Evolutionary conservation across 257 asterid genomes (phyloP), one percentile per base, ranked within the genome.

Genomic region (Dorcoceras hygrometricum): DNA sequence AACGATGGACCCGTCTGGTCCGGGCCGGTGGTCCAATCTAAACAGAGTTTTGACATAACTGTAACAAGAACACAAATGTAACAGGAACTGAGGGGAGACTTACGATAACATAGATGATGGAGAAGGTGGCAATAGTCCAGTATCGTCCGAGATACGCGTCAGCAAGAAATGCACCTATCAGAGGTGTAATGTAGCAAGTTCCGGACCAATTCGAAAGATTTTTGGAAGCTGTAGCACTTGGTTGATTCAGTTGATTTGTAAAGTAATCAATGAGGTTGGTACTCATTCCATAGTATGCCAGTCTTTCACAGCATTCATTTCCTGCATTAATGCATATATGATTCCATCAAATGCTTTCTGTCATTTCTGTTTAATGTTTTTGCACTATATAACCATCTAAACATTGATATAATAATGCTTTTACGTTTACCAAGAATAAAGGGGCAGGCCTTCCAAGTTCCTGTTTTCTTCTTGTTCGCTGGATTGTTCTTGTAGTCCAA

Each of bases 401-500:
- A 29, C 46, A 14, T 34, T 34, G 46, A 34, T 34, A 34, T 10
- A 34, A 28, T 28, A 28, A 24, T 10, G 57, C 23, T 14, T 8
- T 12, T 20, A 29, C 6, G 22, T 20, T 11, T 61, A 88, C 96
- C 96, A 70, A 88, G 60, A 67, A 88, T 88, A 53, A 53, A 88
- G 65, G 93, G 96, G 71, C 96, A 86, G 22, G 96, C 93, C 71
- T 59, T 87, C 95, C 95, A 90, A 62, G 89, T 82, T 34, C 97
- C 97, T 0, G 95, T 87, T 71, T 78, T 72, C 4, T 71, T 82
- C 87, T 77, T 84, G 71, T 86, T 81, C 4, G 95, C 94, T 32
- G 91, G 97, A 29, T 82, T 78, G 6, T 78, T 76, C 16, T 65
- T 80, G 81, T 70, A 81, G 74, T 90, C 95, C 24, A 85, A 71